Base-by-base conservation (phyloP, 2,329 filamentous ascomycete genomes). In the Aureobasidium sp. region DNA sequence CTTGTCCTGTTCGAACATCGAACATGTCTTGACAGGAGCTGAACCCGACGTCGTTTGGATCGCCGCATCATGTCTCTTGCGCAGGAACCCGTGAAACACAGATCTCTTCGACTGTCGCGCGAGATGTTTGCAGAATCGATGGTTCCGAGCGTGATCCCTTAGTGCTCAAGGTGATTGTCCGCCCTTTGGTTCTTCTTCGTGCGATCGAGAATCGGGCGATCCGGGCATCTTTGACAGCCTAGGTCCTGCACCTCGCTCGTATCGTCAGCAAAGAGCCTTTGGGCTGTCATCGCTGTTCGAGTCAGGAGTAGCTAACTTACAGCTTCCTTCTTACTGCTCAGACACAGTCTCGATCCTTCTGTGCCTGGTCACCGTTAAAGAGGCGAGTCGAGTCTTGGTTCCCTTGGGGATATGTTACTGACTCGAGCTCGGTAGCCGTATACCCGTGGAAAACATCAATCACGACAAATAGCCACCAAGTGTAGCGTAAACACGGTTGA, bases 51-150 rank as follows among this genome's bases (percentile, higher is more conserved):
- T 42, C 51, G n/a, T 27, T 25, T 42, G 37, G 23, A 25, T 43
- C 25, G 25, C 43, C n/a, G 51, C 51, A 43, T 43, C 37, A 43
- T 42, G 25, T 17, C 19, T 17, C n/a, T 21, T 19, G 23, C 37
- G 51, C 51, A 55, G 51, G 51, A 55, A 43, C 38, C 51, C 51
- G 37, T 43, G n/a, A 55, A 53, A 53, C 50, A 53, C 35, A 17
- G 3, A 27, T 42, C 47, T 37, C 13, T 35, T 17, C 13, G 11
- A 50, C 19, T 17, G 7, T 15, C 19, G 19, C 19, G 33, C 47
- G 21, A 19, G 23, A 19, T 9, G 17, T 23, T 43, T 7, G 6
- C 23, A 21, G 15, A 3, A 33, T n/a, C 10, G 33, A 27, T 29
- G 49, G 10, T 38, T 8, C 49, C 35, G 35, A 38, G 23, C 15